Evolutionary conservation across 345 rosid genomes (phyloP), one percentile per base, ranked within the genome.

Genomic region (Salix arbutifolia): DNA sequence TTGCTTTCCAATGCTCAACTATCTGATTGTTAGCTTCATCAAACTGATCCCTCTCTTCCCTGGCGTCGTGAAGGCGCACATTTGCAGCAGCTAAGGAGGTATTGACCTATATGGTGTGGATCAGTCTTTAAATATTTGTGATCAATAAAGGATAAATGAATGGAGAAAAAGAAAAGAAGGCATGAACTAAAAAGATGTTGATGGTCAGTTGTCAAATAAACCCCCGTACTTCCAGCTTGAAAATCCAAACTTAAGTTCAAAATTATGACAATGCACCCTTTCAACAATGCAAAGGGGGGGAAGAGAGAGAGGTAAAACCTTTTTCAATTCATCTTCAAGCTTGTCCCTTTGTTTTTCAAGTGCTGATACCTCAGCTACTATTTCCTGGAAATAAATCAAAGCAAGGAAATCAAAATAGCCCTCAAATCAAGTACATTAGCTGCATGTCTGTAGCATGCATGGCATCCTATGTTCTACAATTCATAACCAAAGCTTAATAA

Each of bases 11-110:
- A 89, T 92, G 99, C 78, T 86, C 90, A 76, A 96, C 78, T 67
- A 96, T 90, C 84, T 92, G 91, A 85, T 86, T 87, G 84, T 91
- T 96, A 78, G 98, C 99, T 87, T 93, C 98, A 72, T 87, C 91
- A 87, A 93, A 96, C 75, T 96, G 98, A 72, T 93, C 97, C 76
- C 93, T 87, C 87, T 96, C 99, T 80, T 95, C 99, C 69, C 76
- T 80, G 44, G 91, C 93, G 87, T 93, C 84, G 60, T 78, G 94
- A 44, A 89, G 91, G 72, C 96, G 90, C 31, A 92, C 91, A 83
- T 91, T 89, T 74, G 97, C 96, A 82, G 96, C 96, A 81, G 98
- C 92, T 85, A 96, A 83, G 44, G 99, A 86, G 78, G 90, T 86
- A 80, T 93, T 91, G 50, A 96, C 97, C 99, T 96, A 75, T 77